A percentile compares a stretch with the other conserved stretches of the same genome.
Conservation (phyloP, 31 red algal genomes). For the Endocladia muricata region DNA sequence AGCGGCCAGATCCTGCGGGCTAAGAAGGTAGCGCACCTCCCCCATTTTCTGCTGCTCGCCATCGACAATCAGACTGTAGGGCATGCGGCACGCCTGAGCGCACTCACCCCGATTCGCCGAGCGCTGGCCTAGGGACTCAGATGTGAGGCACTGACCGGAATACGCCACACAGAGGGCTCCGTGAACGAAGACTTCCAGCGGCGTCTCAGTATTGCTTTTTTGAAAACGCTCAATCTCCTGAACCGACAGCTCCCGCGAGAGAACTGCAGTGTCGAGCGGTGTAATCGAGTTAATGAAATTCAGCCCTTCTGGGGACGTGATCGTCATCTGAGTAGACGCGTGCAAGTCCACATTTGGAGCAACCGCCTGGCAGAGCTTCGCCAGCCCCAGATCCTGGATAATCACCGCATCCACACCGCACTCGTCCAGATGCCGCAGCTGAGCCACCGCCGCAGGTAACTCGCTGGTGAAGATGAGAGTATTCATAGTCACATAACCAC, state of each 20-base stretch:
- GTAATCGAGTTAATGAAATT: neutral
- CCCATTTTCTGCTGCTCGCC: neutral
- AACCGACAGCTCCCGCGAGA: no score
- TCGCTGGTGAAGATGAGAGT: neutral
- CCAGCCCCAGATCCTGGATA: neutral
- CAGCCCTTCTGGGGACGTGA: neutral
- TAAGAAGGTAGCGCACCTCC: neutral
- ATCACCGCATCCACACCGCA: neutral
- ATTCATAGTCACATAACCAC: neutral
- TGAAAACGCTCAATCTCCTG: no score
- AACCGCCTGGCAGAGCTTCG: neutral
- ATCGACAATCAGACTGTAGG: conserved; percentile 1
- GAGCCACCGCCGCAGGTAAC: neutral
- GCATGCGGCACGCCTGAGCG: neutral
- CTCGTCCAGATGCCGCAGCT: neutral
- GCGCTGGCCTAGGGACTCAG: neutral
- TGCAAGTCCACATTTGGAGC: neutral
- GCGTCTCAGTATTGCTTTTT: no score
- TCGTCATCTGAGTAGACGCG: neutral
- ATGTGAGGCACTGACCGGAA: neutral
- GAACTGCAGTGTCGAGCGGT: no score
- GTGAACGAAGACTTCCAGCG: neutral
- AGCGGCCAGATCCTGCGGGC: neutral
- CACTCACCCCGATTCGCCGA: neutral
- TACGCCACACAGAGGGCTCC: neutral